Evolutionary conservation across 768 basidiomycete species (phyloP).

Genomic region (Lactarius hengduanensis): DNA sequence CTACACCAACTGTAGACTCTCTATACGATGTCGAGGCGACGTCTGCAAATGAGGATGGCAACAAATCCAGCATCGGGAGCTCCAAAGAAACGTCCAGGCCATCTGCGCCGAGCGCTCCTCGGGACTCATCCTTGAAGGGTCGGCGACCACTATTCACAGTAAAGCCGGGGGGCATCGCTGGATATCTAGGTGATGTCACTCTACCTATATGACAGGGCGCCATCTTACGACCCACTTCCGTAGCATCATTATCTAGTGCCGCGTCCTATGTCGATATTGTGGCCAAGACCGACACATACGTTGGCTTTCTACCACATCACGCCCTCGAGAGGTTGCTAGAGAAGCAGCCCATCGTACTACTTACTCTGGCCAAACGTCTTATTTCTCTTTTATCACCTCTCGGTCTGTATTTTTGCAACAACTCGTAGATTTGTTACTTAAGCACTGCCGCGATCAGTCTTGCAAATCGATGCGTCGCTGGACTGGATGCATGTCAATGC

Average conservation of each 20-base stretch:
- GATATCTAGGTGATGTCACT: conserved; percentile 71
- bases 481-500: conserved; percentile 99
- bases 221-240: background rate
- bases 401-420: conserved; percentile 45
- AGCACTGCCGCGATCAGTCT: conserved; percentile 48
- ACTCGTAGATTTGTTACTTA: background rate
- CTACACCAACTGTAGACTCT: conserved; percentile 18
- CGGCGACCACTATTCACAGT: conserved; percentile 77
- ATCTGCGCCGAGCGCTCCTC: conserved; percentile 33
- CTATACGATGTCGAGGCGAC: conserved; percentile 24
- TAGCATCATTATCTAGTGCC: conserved; percentile 86
- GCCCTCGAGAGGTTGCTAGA: conserved; percentile 90
- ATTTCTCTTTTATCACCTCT: conserved; percentile 93
- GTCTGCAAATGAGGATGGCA: conserved; percentile 21
- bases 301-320: conserved; percentile 88
- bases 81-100: conserved; percentile 20
- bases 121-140: conserved; percentile 48
- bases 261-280: conserved; percentile 96
- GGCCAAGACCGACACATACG: conserved; percentile 98
- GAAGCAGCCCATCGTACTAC: conserved; percentile 89
- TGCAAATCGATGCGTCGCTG: conserved; percentile 94
- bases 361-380: conserved; percentile 94
- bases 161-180: conserved; percentile 96
- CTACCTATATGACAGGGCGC: background rate
- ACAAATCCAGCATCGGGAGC: conserved; percentile 19